These are phyloP conservation scores for Flaveria floridana DNA, from an alignment of 140 eudicot genomes.

Conservation along the genomic window DNA sequence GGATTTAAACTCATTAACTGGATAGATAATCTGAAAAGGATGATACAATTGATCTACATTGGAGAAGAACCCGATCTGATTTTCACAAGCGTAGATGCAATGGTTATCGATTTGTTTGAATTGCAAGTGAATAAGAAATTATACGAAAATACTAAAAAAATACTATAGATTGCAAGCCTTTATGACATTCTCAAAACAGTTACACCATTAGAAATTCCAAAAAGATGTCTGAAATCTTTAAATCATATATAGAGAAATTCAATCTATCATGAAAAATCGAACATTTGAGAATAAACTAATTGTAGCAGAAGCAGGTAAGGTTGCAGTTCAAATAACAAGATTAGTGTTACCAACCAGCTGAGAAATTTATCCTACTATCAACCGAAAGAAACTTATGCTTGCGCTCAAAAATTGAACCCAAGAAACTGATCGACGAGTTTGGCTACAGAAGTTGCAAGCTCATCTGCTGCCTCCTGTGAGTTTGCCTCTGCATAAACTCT, in stretches of 20 bases:
- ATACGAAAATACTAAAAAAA: background rate
- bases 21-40: too few species aligned
- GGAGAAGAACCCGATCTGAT: too few species aligned
- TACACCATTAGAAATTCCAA: background rate
- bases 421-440: constrained; percentile 56
- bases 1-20: too few species aligned
- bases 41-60: too few species aligned
- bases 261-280: background rate
- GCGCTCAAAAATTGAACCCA: constrained; percentile 31
- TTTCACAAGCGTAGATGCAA: too few species aligned
- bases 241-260: background rate
- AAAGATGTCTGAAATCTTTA: background rate
- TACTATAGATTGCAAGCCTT: background rate
- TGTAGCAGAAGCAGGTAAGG: constrained; percentile 1
- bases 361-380: background rate
- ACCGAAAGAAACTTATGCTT: background rate
- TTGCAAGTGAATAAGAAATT: background rate
- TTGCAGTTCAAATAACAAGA: background rate
- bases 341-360: background rate
- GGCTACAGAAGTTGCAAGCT: constrained; percentile 53
- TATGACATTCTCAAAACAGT: background rate
- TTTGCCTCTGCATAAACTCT: constrained; percentile 78
- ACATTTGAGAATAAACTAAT: constrained; percentile 2
- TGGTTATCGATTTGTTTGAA: too few species aligned
- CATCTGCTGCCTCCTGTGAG: constrained; percentile 66